Percentiles rank a stretch among this genome's conserved stretches.
Evolutionary conservation across 2,329 filamentous ascomycete genomes (phyloP).

Genomic region (Iodosphaeria phyllophila): DNA sequence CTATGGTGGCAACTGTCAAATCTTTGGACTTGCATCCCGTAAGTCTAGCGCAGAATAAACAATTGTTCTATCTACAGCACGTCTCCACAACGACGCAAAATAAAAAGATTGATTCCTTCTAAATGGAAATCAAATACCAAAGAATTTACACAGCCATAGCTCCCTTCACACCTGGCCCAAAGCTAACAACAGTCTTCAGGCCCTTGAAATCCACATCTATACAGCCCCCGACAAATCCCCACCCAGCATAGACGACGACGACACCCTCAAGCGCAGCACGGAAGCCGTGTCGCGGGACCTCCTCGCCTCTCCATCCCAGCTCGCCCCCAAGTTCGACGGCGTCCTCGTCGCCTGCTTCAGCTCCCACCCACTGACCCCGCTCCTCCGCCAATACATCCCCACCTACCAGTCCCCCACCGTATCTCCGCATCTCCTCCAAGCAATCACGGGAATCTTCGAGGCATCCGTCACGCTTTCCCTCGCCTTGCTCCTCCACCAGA

Average conservation of each 20-base stretch:
- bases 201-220: constrained; percentile 37
- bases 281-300: constrained; percentile 40
- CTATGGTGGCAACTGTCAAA: constrained; percentile 32
- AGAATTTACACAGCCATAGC: no score
- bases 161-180: not conserved
- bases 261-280: constrained; percentile 46
- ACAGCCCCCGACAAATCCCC: constrained; percentile 46
- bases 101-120: not conserved
- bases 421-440: no score
- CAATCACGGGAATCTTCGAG: constrained; percentile 75
- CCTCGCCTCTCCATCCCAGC: constrained; percentile 10
- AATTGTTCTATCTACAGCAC: not conserved
- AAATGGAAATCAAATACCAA: not conserved
- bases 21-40: constrained; percentile 20
- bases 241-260: constrained; percentile 58
- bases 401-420: no score
- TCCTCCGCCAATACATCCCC: no score
- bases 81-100: not conserved
- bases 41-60: constrained; percentile 5
- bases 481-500: constrained; percentile 19
- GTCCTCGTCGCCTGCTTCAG: constrained; percentile 82
- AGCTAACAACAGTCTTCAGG: constrained; percentile 12
- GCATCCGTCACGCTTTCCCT: constrained; percentile 52
- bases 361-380: constrained; percentile 63
- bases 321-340: constrained; percentile 40